Conservation (phyloP, 2,329 filamentous ascomycete genomes). For the Coccinonectria pachysandricola region DNA sequence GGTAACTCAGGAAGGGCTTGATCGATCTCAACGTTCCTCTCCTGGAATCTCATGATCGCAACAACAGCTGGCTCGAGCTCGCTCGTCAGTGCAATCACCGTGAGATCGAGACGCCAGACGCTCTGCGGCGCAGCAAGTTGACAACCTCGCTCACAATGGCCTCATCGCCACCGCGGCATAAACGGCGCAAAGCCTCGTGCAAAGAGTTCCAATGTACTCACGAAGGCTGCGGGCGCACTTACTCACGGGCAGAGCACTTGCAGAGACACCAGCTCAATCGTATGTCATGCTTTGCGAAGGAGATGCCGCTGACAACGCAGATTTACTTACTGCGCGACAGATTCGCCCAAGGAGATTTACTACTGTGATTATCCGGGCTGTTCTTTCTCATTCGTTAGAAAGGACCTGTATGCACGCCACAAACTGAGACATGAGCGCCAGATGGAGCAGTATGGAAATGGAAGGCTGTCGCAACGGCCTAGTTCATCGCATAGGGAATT, state of each 20-base stretch:
- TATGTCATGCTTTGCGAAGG: conserved; percentile 3
- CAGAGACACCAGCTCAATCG: conserved; percentile 19
- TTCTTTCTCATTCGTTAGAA: conserved; percentile 20
- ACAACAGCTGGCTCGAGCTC: too few relatives aligned
- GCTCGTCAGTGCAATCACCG: too few relatives aligned
- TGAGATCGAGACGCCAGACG: too few relatives aligned
- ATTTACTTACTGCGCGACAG: conserved; percentile 13
- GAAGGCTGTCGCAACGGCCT: conserved; percentile 14
- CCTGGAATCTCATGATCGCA: too few relatives aligned
- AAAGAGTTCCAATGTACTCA: conserved; percentile 22
- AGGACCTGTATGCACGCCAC: conserved; percentile 19
- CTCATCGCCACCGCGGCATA: conserved; percentile 20
- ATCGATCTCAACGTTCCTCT: too few relatives aligned
- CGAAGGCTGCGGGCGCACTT: conserved; percentile 19
- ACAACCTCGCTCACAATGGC: conserved; percentile 11
- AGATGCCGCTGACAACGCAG: too few relatives aligned
- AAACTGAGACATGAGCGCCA: conserved; percentile 19
- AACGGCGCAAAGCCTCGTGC: conserved; percentile 21
- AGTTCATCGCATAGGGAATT: conserved; percentile 14
- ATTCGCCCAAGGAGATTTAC: conserved; percentile 21
- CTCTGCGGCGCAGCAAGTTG: too few relatives aligned
- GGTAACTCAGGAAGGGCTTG: too few relatives aligned
- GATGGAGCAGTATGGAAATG: conserved; percentile 18
- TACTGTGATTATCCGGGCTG: conserved; percentile 20
- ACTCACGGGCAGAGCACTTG: conserved; percentile 18